Percentiles rank a stretch among this genome's conserved stretches.
These are phyloP conservation scores for Malassezia sympodialis DNA, from an alignment of 1,284 basidiomycete genomes.

Conservation along the genomic window DNA sequence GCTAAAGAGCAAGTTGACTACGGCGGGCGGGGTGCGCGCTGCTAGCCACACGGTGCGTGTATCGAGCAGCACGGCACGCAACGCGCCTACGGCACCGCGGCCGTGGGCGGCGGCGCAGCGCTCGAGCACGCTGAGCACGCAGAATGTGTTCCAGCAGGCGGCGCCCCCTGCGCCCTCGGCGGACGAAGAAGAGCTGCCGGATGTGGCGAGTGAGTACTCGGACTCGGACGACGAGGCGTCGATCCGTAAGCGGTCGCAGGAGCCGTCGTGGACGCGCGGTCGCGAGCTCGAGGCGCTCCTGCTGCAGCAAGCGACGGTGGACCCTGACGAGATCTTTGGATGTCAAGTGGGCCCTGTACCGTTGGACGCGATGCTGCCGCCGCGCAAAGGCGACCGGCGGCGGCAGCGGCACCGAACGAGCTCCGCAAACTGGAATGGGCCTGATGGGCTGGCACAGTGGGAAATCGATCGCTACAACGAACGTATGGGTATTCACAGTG, in stretches of 20 bases:
- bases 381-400: conserved; percentile 19
- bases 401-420: conserved; percentile 25
- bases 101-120: not conserved
- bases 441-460: conserved; percentile 38
- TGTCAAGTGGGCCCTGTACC: conserved; percentile 36
- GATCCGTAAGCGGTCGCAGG: conserved; percentile 31
- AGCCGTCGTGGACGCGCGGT: conserved; percentile 39
- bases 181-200: conserved; percentile 25
- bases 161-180: conserved; percentile 10
- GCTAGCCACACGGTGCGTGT: not conserved
- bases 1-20: conserved; percentile 18
- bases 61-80: not conserved
- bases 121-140: conserved; percentile 1
- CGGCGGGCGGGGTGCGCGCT: not conserved
- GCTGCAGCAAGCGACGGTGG: conserved; percentile 29
- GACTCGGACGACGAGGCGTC: conserved; percentile 44
- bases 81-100: conserved; percentile 7
- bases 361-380: conserved; percentile 36
- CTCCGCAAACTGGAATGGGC: conserved; percentile 40
- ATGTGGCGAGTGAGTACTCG: conserved; percentile 39
- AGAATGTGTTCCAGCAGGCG: conserved; percentile 17
- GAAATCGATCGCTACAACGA: conserved; percentile 46
- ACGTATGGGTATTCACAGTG: conserved; percentile 32
- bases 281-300: conserved; percentile 33
- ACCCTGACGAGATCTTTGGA: conserved; percentile 45